A percentile compares a stretch with the other conserved stretches of the same genome.
phyloP scores from a whole-genome alignment of 2,329 filamentous ascomycete genomes.

The Magnaporthiopsis poae region DNA sequence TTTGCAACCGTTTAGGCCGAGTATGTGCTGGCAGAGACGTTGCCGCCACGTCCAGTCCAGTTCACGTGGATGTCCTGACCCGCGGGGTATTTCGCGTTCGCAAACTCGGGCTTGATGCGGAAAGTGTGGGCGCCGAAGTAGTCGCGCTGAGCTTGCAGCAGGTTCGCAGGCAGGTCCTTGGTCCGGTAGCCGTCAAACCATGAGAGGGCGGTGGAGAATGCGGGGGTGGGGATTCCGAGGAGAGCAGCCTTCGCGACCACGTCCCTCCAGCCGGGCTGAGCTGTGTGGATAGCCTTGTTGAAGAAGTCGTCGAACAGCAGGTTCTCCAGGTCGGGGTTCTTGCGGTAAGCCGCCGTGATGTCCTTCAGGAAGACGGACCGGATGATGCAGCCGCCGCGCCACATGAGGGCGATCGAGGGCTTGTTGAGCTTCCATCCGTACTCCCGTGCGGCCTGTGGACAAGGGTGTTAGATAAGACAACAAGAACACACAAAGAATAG shows the following conservation, averaged over 20 bases:
- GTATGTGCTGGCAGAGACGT: conserved; percentile 95
- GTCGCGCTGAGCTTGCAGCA: conserved; percentile 96
- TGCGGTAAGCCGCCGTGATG: conserved; percentile 94
- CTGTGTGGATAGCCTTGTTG: conserved; percentile 97
- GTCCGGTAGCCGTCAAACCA: conserved; percentile 99
- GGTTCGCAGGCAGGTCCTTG: conserved; percentile 92
- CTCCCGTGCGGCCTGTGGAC: conserved; percentile 72
- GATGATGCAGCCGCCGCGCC: conserved; percentile 99
- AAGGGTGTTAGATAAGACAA: conserved; percentile 17
- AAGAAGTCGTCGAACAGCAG: conserved; percentile 98
- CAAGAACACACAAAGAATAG: background rate
- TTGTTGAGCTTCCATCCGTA: conserved; percentile 99
- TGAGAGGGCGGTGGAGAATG: conserved; percentile 90
- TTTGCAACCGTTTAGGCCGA: conserved; percentile 61
- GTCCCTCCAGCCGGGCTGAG: conserved; percentile 84
- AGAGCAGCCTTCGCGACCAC: conserved; percentile 84
- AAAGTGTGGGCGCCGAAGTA: conserved; percentile 97
- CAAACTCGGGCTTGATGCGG: conserved; percentile 71
- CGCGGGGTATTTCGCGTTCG: conserved; percentile 68
- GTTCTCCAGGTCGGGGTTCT: conserved; percentile 91
- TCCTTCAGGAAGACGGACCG: conserved; percentile 99
- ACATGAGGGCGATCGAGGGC: conserved; percentile 99
- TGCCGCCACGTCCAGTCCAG: conserved; percentile 97
- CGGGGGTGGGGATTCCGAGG: conserved; percentile 89
- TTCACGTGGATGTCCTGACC: conserved; percentile 95